Base-by-base conservation (phyloP, 2,329 filamentous ascomycete species). In the Alternaria arbusti region DNA sequence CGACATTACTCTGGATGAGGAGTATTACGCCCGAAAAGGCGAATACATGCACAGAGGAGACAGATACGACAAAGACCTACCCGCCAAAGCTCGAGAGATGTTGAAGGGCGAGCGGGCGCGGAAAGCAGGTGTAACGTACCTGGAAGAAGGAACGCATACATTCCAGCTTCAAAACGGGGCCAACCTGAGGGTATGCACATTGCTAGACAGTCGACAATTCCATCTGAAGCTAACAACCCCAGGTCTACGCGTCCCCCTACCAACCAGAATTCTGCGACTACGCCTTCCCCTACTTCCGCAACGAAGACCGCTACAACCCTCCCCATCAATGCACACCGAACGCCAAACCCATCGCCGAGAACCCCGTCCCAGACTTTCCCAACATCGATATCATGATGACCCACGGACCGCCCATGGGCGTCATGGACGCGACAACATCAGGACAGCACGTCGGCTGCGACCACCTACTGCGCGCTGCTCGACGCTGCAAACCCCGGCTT, bases 361-460 rank as follows among this genome's bases (percentile, higher is more conserved):
- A 77, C 26, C 82, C 83, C 0, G 74, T 86, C 15, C 83, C 85
- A 0, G 78, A 82, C 28, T 84, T 74, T 56, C 79, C 81, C 0
- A 69, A 65, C 2, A 74, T 88, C 22, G 87, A 90, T 71, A 81
- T 90, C 8, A 80, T 89, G 66, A 82, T 90, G 70, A 90, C 88
- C 0, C 88, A 90, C 70, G 88, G 88, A 1, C 88, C 88, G 3
- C 87, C 88, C 0, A 72, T 78, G 22, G 80, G 80, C 0, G 74
- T 86, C 3, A 77, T 88, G 3, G 88, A 90, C 67, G 61, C 67
- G n/a, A 80, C 78, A 1, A 64, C 40, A 0, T 45, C 25, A 1
- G 66, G 68, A 1, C 71, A 78, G 23, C 70, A 78, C 20, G 86
- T 86, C 1, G 89, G 89, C 0, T 90, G 88, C 74, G 78, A 82